Percentiles rank a stretch among this genome's conserved stretches.
These are phyloP conservation scores for Ottelia alismoides DNA, from an alignment of 106 monocot genomes.

Conservation along the genomic window DNA sequence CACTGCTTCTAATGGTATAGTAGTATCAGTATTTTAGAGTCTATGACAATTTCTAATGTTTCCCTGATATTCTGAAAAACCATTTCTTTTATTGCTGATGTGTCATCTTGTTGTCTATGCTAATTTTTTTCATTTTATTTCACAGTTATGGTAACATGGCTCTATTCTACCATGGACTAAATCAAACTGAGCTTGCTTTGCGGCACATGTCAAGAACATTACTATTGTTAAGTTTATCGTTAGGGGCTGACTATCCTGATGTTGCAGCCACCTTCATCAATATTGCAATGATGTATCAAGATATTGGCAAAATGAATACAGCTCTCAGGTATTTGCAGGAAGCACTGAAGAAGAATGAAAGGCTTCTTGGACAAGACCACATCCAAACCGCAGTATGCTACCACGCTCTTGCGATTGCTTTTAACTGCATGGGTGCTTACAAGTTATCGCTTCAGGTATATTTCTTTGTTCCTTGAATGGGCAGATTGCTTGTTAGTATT, in stretches of 20 bases:
- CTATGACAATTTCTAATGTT: too few relatives aligned
- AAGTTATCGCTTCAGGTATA: conserved; percentile 94
- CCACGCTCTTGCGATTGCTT: conserved; percentile 98
- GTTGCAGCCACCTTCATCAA: conserved; percentile 94
- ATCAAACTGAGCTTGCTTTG: conserved; percentile 84
- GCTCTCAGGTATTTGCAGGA: conserved; percentile 93
- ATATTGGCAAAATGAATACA: conserved; percentile 83
- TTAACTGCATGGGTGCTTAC: conserved; percentile 88
- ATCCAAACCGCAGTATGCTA: conserved; percentile 96
- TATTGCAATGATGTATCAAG: conserved; percentile 98
- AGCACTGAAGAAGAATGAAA: conserved; percentile 85
- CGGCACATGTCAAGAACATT: conserved; percentile 82
- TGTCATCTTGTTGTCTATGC: too few relatives aligned
- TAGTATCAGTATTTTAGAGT: too few relatives aligned
- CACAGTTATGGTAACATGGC: conserved; percentile 98
- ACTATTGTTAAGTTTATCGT: conserved; percentile 64
- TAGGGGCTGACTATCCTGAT: conserved; percentile 90
- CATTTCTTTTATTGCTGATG: too few relatives aligned
- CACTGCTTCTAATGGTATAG: too few relatives aligned
- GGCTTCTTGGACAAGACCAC: conserved; percentile 87
- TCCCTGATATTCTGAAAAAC: too few relatives aligned
- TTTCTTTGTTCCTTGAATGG: not conserved
- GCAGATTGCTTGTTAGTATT: too few relatives aligned
- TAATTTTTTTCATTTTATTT: conserved; percentile 3
- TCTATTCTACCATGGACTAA: conserved; percentile 90